phyloP scores from a whole-genome alignment of 495 filamentous ascomycete species.

The Pseudevernia furfuracea region DNA sequence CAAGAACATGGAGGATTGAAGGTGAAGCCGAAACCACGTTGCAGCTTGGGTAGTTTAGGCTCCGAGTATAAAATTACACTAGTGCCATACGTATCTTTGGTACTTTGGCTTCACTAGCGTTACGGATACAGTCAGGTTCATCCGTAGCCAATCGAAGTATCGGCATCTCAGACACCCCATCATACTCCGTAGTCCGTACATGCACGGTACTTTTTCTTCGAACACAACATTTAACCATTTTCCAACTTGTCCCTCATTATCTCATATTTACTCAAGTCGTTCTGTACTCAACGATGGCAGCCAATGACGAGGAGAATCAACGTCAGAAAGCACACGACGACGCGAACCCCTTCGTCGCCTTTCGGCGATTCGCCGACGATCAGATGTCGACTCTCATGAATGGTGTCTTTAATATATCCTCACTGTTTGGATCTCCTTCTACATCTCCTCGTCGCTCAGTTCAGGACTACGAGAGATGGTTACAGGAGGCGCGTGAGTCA shows the following conservation, averaged over 20 bases:
- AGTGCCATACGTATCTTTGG: neutral
- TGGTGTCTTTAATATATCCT: conserved; percentile 44
- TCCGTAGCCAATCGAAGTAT: neutral
- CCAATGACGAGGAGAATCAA: conserved; percentile 11
- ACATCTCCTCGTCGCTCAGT: conserved; percentile 13
- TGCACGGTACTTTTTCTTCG: too few relatives aligned
- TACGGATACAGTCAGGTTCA: too few relatives aligned
- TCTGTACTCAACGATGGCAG: conserved; percentile 14
- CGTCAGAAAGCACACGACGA: conserved; percentile 20
- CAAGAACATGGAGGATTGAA: neutral
- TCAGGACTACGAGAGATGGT: conserved; percentile 15
- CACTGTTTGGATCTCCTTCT: conserved; percentile 30
- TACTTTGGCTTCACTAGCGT: too few relatives aligned
- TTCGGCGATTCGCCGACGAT: conserved; percentile 53
- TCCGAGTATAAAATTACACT: neutral
- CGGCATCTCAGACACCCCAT: neutral
- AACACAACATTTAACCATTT: neutral
- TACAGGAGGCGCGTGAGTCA: conserved; percentile 14
- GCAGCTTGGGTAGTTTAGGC: neutral
- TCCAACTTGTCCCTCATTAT: neutral
- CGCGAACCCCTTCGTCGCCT: conserved; percentile 51
- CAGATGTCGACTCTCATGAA: conserved; percentile 50
- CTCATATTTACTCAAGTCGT: neutral
- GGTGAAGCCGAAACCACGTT: neutral
- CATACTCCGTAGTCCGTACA: too few relatives aligned